Conservation (phyloP, 306 rosid genomes). For the Vigna angularis region DNA sequence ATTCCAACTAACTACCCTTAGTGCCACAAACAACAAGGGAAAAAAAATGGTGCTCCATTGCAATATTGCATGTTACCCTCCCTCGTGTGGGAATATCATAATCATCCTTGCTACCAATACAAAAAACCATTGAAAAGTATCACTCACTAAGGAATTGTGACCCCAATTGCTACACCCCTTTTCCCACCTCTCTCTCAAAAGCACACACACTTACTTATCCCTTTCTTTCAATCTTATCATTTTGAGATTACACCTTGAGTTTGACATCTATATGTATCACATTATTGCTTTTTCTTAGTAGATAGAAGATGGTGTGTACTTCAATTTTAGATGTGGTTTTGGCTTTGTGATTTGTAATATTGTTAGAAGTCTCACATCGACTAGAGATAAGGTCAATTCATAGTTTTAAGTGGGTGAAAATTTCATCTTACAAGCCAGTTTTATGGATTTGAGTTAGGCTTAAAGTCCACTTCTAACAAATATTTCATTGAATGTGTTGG, state of each 20-base stretch:
- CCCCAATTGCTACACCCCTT: conserved; percentile 10
- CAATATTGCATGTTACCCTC: conserved; percentile 78
- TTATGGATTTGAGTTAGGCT: no score
- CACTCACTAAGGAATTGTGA: conserved; percentile 46
- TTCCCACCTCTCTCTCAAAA: background rate
- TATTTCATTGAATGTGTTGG: no score
- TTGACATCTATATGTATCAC: conserved; percentile 34
- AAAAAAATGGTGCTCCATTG: conserved; percentile 54
- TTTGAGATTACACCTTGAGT: conserved; percentile 30
- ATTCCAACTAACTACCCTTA: conserved; percentile 19
- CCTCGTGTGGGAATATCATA: conserved; percentile 83
- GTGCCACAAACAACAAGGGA: conserved; percentile 47
- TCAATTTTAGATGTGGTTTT: background rate
- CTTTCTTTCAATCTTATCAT: conserved; percentile 10
- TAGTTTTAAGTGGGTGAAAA: no score
- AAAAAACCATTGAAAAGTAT: conserved; percentile 54
- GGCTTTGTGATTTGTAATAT: background rate
- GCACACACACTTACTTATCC: background rate
- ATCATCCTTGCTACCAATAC: conserved; percentile 63
- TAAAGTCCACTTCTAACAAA: no score
- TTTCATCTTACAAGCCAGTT: accelerated
- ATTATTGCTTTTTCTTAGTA: conserved; percentile 3
- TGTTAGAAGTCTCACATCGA: no score
- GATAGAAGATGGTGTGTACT: background rate
- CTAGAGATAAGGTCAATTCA: no score